A percentile compares a stretch with the other conserved stretches of the same genome.
Conservation (phyloP, 2,329 filamentous ascomycete genomes). For the Aaosphaeria arxii region DNA sequence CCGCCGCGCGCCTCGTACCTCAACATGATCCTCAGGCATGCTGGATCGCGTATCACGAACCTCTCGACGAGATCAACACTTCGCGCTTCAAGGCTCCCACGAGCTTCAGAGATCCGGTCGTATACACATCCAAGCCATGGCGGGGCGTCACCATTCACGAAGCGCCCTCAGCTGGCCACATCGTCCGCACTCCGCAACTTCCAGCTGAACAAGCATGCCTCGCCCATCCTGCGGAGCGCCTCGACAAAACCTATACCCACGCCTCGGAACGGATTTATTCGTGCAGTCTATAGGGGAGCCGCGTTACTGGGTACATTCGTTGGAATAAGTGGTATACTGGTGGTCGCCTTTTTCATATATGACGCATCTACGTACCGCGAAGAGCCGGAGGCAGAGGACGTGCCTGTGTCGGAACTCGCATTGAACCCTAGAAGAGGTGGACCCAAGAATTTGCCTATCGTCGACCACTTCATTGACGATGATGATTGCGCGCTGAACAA, state of each 20-base stretch:
- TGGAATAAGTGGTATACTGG: slow-evolving; percentile 63
- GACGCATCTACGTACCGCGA: slow-evolving; percentile 89
- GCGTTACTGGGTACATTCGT: slow-evolving; percentile 74
- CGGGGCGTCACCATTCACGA: slow-evolving; percentile 14
- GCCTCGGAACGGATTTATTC: slow-evolving; percentile 36
- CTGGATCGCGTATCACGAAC: slow-evolving; percentile 23
- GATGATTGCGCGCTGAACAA: slow-evolving; percentile 71
- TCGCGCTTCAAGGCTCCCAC: slow-evolving; percentile 6
- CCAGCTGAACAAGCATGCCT: slow-evolving; percentile 13
- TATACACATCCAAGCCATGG: slow-evolving; percentile 26
- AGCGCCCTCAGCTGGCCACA: slow-evolving; percentile 20
- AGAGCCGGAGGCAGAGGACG: slow-evolving; percentile 63
- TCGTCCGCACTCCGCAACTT: slow-evolving; percentile 15
- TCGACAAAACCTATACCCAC: slow-evolving; percentile 30
- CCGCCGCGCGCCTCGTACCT: too few species aligned
- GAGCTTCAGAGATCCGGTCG: slow-evolving; percentile 9
- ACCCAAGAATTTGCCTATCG: slow-evolving; percentile 92
- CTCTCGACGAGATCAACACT: slow-evolving; percentile 14
- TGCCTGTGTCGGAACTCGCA: slow-evolving; percentile 80
- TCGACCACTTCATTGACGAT: slow-evolving; percentile 84
- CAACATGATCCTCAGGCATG: slow-evolving; percentile 23
- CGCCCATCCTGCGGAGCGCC: slow-evolving; percentile 19
- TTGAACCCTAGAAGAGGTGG: slow-evolving; percentile 79
- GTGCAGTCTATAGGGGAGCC: slow-evolving; percentile 66
- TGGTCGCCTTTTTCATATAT: slow-evolving; percentile 87